A percentile compares a stretch with the other conserved stretches of the same genome.
Evolutionary conservation across 345 rosid species (phyloP).

Genomic region (Excoecaria cochinchinensis): DNA sequence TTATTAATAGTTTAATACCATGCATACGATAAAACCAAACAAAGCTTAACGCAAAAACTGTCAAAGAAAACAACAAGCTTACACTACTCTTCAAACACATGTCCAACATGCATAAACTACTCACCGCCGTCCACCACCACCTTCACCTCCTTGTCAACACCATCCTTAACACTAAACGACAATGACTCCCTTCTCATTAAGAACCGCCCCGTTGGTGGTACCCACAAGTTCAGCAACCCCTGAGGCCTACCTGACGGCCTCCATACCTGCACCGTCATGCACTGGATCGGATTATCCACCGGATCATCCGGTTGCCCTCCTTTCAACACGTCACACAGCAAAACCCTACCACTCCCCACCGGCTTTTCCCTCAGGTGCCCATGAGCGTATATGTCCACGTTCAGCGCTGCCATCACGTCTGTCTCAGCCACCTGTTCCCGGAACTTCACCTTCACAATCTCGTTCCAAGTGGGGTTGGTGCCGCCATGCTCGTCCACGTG

Average conservation of each 20-base stretch:
- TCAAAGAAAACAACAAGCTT: too few species aligned
- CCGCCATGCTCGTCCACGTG: conserved; percentile 14
- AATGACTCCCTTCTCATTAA: conserved; percentile 8
- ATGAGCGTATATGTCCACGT: conserved; percentile 14
- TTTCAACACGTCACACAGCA: conserved; percentile 17
- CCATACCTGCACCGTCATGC: conserved; percentile 21
- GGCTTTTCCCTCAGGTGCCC: conserved; percentile 22
- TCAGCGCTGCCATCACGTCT: conserved; percentile 8
- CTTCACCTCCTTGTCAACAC: neutral
- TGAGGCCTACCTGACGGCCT: conserved; percentile 20
- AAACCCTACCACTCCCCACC: conserved; percentile 19
- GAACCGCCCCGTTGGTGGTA: conserved; percentile 15
- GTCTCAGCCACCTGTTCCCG: neutral
- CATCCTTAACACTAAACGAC: conserved; percentile 14
- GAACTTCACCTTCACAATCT: conserved; percentile 18
- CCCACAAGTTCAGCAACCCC: conserved; percentile 22
- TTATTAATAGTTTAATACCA: too few species aligned
- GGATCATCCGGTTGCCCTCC: conserved; percentile 8
- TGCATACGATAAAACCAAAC: too few species aligned
- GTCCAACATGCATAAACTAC: too few species aligned
- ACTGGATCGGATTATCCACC: conserved; percentile 17
- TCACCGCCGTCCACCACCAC: neutral
- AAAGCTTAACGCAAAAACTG: too few species aligned
- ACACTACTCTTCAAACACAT: too few species aligned
- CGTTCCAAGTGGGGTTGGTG: conserved; percentile 19